phyloP scores from a whole-genome alignment of 352 stramenopile species.

The Globisporangium carolinianum region DNA sequence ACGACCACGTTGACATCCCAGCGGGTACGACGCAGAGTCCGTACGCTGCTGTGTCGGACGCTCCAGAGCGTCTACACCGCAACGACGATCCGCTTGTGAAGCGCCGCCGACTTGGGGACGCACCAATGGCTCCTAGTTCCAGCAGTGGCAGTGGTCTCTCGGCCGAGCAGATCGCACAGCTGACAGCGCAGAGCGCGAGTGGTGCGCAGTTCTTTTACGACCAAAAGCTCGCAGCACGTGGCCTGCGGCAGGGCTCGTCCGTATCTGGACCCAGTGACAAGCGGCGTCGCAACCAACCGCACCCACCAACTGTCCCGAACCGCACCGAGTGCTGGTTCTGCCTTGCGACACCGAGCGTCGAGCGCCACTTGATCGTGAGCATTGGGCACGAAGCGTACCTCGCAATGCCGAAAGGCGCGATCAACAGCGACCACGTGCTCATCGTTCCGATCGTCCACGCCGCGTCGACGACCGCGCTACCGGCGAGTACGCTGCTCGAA shows the following conservation, averaged over 20 bases:
- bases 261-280: slow-evolving; percentile 19
- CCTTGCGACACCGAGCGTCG: slow-evolving; percentile 63
- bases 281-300: neutral
- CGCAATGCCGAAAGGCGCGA: slow-evolving; percentile 74
- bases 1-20: slow-evolving; percentile 50
- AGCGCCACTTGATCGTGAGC: slow-evolving; percentile 78
- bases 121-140: neutral
- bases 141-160: slow-evolving; percentile 32
- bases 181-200: slow-evolving; percentile 37
- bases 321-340: slow-evolving; percentile 85
- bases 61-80: slow-evolving; percentile 6
- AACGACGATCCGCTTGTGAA: slow-evolving; percentile 29
- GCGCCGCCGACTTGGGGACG: slow-evolving; percentile 25
- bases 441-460: slow-evolving; percentile 80
- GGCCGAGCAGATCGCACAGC: slow-evolving; percentile 53
- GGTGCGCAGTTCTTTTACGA: slow-evolving; percentile 75
- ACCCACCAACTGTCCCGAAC: slow-evolving; percentile 25
- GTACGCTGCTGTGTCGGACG: slow-evolving; percentile 27
- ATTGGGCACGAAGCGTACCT: slow-evolving; percentile 77
- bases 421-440: slow-evolving; percentile 66
- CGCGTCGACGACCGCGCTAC: slow-evolving; percentile 45
- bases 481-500: slow-evolving; percentile 29
- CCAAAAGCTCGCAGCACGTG: slow-evolving; percentile 44
- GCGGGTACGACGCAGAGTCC: slow-evolving; percentile 68
- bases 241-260: slow-evolving; percentile 39